Conservation (phyloP, 352 stramenopile genomes). For the Globisporangium iwayamae region DNA sequence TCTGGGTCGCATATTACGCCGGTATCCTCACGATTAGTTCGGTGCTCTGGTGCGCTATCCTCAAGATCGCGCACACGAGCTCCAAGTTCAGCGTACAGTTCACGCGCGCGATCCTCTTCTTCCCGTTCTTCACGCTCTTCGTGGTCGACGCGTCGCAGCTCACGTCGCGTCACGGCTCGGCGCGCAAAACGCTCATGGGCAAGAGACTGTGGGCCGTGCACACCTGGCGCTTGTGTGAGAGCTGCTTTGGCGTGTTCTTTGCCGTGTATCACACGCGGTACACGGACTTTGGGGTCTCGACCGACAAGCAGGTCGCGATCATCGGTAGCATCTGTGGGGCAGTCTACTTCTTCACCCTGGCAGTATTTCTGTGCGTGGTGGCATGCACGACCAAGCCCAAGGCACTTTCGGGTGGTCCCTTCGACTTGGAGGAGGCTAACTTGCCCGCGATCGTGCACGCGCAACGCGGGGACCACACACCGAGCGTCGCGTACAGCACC, state of each 20-base stretch:
- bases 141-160: constrained; percentile 48
- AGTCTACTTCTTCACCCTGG: constrained; percentile 28
- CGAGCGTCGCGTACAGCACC: constrained; percentile 16
- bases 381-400: constrained; percentile 15
- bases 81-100: constrained; percentile 31
- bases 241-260: constrained; percentile 36
- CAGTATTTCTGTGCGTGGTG: constrained; percentile 27
- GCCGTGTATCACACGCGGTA: constrained; percentile 43
- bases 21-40: constrained; percentile 29
- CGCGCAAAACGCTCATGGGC: constrained; percentile 30
- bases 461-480: background rate
- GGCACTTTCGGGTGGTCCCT: background rate
- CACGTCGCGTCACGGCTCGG: constrained; percentile 26
- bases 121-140: constrained; percentile 69
- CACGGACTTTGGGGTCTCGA: constrained; percentile 54
- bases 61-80: constrained; percentile 43
- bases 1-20: constrained; percentile 35
- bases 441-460: constrained; percentile 5
- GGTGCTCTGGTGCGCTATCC: constrained; percentile 27
- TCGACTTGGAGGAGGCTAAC: constrained; percentile 16
- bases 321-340: constrained; percentile 36
- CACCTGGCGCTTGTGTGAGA: constrained; percentile 56
- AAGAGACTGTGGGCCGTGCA: constrained; percentile 39
- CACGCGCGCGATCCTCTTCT: constrained; percentile 47
- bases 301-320: constrained; percentile 28